Conservation (phyloP, 177 flowering plant species). For the Telopea speciosissima region DNA sequence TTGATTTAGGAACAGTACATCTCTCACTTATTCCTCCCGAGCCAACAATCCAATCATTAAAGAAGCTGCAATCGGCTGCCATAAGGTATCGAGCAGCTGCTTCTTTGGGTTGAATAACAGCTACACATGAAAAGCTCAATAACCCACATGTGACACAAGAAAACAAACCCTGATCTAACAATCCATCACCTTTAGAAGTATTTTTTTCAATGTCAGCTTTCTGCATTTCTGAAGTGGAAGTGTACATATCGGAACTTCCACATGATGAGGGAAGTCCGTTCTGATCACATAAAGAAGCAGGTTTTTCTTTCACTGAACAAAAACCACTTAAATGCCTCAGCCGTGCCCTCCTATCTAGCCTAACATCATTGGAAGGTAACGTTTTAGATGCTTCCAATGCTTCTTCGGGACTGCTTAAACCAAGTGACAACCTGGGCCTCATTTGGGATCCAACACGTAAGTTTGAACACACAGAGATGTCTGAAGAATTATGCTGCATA, state of each 20-base stretch:
- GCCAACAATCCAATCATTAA: constrained; percentile 49
- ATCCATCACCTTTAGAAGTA: constrained; percentile 29
- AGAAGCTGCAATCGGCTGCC: constrained; percentile 65
- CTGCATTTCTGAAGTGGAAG: constrained; percentile 17
- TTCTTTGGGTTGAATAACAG: constrained; percentile 76
- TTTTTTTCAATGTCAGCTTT: constrained; percentile 19
- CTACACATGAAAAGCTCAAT: constrained; percentile 74
- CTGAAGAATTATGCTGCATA: constrained; percentile 59
- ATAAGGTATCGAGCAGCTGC: constrained; percentile 57
- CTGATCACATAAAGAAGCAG: constrained; percentile 28
- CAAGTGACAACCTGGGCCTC: constrained; percentile 40
- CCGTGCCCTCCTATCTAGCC: constrained; percentile 27
- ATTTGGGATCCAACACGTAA: constrained; percentile 42
- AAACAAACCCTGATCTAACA: constrained; percentile 64
- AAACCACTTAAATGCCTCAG: constrained; percentile 30
- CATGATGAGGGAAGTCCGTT: constrained; percentile 18
- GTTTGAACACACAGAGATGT: constrained; percentile 41
- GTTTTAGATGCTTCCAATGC: constrained; percentile 28
- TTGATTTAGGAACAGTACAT: constrained; percentile 13
- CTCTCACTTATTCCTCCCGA: constrained; percentile 30
- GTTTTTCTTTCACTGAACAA: constrained; percentile 39
- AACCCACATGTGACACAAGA: constrained; percentile 96
- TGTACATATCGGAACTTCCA: constrained; percentile 20
- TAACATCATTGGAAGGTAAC: constrained; percentile 26
- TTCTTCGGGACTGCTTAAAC: constrained; percentile 42